Percentiles rank a stretch among this genome's conserved stretches.
Evolutionary conservation across 257 asterid species (phyloP).

Genomic region (Solanum dulcamara): DNA sequence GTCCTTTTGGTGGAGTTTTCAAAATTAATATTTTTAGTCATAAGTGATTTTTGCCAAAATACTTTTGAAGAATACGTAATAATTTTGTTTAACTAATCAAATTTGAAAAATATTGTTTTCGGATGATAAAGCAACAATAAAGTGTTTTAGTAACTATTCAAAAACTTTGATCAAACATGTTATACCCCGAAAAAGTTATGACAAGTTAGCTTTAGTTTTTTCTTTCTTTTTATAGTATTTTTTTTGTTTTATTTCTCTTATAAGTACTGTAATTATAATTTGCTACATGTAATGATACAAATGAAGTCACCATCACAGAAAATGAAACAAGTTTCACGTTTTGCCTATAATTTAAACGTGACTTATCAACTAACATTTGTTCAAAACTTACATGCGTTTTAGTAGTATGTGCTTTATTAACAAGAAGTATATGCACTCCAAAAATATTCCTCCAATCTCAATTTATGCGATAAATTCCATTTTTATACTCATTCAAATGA

Average conservation of each 20-base stretch:
- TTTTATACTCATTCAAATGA: background rate
- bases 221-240: too few species aligned
- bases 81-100: background rate
- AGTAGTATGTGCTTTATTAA: background rate
- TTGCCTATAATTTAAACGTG: background rate
- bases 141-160: background rate
- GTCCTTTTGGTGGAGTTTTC: background rate
- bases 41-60: background rate
- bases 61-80: background rate
- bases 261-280: background rate
- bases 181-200: background rate
- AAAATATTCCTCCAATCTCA: background rate
- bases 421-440: background rate
- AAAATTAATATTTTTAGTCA: background rate
- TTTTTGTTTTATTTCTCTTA: background rate
- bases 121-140: background rate
- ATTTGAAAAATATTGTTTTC: background rate
- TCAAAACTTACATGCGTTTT: background rate
- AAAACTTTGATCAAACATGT: background rate
- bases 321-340: background rate
- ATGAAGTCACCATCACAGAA: background rate
- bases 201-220: background rate
- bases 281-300: background rate
- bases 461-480: background rate
- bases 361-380: background rate